Percentiles rank a stretch among this genome's conserved stretches.
Conservation (phyloP, 1,284 basidiomycete genomes). For the Trametes pubescens region DNA sequence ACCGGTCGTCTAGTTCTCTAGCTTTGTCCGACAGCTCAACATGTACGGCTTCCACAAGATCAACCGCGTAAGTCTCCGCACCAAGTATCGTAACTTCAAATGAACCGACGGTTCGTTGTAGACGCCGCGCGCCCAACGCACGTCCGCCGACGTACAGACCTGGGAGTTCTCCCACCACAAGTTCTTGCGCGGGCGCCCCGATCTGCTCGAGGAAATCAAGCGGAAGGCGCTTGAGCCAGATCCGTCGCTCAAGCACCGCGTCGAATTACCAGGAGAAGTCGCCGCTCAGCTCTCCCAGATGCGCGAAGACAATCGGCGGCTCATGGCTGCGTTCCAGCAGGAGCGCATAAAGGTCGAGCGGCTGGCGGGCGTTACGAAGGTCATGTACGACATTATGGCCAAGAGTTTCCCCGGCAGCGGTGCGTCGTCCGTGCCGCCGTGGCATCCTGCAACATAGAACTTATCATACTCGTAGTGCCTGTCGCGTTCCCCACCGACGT, state of each 20-base stretch:
- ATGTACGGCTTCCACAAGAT: conserved; percentile 92
- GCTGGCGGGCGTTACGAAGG: conserved; percentile 49
- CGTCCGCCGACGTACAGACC: conserved; percentile 80
- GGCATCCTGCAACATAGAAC: background rate
- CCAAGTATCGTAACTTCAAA: background rate
- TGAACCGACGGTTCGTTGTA: conserved; percentile 41
- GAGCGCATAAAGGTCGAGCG: conserved; percentile 57
- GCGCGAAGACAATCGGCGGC: conserved; percentile 70
- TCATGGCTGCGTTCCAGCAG: conserved; percentile 57
- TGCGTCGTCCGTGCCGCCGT: conserved; percentile 44
- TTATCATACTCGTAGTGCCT: conserved; percentile 52
- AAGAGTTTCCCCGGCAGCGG: conserved; percentile 60
- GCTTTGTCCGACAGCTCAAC: conserved; percentile 89
- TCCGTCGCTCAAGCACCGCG: conserved; percentile 67
- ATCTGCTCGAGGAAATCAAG: conserved; percentile 87
- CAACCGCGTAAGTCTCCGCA: conserved; percentile 63
- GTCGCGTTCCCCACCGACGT: conserved; percentile 68
- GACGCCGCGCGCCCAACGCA: conserved; percentile 85
- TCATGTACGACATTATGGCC: conserved; percentile 65
- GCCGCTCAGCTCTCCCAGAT: conserved; percentile 72
- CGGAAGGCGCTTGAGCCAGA: conserved; percentile 84
- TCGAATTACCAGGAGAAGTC: conserved; percentile 82
- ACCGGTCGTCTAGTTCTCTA: conserved; percentile 70
- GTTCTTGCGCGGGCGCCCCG: conserved; percentile 82
- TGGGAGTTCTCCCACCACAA: conserved; percentile 93